Percentiles rank a stretch among this genome's conserved stretches.
Conservation (phyloP, 306 rosid genomes). For the Prunus dulcis region DNA sequence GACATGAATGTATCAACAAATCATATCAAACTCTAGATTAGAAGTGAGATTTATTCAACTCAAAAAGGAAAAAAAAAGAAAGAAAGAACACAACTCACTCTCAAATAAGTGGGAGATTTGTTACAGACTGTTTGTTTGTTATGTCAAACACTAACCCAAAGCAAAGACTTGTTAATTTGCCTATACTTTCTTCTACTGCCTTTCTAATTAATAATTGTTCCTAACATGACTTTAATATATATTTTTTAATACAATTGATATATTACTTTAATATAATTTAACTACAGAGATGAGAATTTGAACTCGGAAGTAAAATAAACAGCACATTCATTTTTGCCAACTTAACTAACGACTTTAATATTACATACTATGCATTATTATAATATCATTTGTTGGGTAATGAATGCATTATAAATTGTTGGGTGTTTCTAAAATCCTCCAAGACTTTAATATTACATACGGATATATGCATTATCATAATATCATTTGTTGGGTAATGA, state of each 20-base stretch:
- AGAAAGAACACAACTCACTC: too few relatives aligned
- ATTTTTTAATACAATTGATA: background rate
- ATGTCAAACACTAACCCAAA: background rate
- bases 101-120: background rate
- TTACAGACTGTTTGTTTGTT: background rate
- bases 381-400: background rate
- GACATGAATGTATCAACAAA: conserved; percentile 7
- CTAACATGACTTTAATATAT: background rate
- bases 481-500: background rate
- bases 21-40: background rate
- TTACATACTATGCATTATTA: too few relatives aligned
- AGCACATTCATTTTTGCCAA: too few relatives aligned
- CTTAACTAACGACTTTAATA: too few relatives aligned
- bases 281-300: too few relatives aligned
- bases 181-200: background rate
- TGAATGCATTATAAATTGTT: background rate
- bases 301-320: fast-evolving
- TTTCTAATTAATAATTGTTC: background rate
- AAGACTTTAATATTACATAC: too few relatives aligned
- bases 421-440: background rate
- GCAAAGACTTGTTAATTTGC: background rate
- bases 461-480: too few relatives aligned
- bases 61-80: background rate
- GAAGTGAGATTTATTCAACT: conserved; percentile 2
- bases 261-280: fast-evolving